Evolutionary conservation across 345 rosid species (phyloP), one percentile per base, ranked within the genome.

Genomic region (Balakata baccata): DNA sequence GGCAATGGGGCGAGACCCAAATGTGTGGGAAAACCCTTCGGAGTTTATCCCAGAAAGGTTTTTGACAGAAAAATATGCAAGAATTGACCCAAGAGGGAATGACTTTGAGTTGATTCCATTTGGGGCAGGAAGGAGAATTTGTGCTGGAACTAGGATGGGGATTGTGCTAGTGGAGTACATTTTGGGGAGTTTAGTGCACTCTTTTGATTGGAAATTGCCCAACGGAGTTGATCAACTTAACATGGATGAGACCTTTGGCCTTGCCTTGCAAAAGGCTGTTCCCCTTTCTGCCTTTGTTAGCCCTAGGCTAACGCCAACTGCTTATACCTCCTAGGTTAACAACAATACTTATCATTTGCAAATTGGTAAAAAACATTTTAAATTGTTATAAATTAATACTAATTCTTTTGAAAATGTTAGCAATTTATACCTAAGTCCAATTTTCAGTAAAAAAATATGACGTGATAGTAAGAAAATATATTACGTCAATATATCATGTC

Each of bases 241-340:
- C 78, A 86, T 89, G 93, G 90, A 87, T 0, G 93, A 89, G 67
- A 6, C 69, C 7, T 87, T 87, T 56, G 93, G 93, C 12, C 84
- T 87, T 9, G 85, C 91, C 1, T 74, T 87, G 74, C 90, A 87
- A 9, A 89, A 87, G 72, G 82, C 83, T 0, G 89, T 83, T 6
- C 86, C 93, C 1, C 89, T 89, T 63, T 62, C 88, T 2, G 89
- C 86, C 14, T 23, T 69, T 45, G 86, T 81, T 57, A 75, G 50
- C 57, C 90, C 90, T 5, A 70, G 93, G 34, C 84, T 89, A 0
- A 53, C 63, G 5, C 77, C 82, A 0, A 22, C 66, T 6, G 90
- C 85, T 0, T 86, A 86, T 59, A 64, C 46, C 1, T 5, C 59
- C 25, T 54, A 52, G n/a, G n/a, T n/a, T n/a, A n/a, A n/a, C n/a